Base-by-base conservation (phyloP, 2,329 filamentous ascomycete genomes). In the Setomelanomma holmii region DNA sequence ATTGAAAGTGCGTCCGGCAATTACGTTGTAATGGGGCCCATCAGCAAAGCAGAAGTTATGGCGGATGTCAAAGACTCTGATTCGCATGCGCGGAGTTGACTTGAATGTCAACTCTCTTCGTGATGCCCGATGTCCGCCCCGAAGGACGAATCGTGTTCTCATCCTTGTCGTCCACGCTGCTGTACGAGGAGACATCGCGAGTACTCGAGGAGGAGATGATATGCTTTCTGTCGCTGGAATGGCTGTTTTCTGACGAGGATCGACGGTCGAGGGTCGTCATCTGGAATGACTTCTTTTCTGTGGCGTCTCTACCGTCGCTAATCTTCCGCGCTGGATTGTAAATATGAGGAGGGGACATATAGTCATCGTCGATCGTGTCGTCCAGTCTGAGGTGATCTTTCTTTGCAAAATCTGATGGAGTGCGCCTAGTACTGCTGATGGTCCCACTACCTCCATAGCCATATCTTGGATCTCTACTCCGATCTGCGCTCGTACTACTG, bases 41-140 rank as follows among this genome's bases (percentile, higher is more conserved):
- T n/a, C n/a, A n/a, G n/a, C n/a, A n/a, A n/a, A n/a, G n/a, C n/a
- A n/a, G n/a, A n/a, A n/a, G n/a, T n/a, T n/a, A n/a, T n/a, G n/a
- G n/a, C n/a, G n/a, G n/a, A n/a, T n/a, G n/a, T n/a, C n/a, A n/a
- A n/a, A n/a, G n/a, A n/a, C 27, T 33, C 27, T 33, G 27, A 30
- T 8, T 30, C 10, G 27, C 27, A 30, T 8, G 34, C 38, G 12
- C 8, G 30, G 20, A 24, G 44, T 38, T 35, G 34, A 46, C 21
- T 17, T 20, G 33, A 14, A 48, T 17, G 16, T 48, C 45, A 14
- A 41, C 34, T 30, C 16, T 41, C 20, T 36, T 48, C n/a, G 38
- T 48, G 21, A 42, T 48, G 20, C 38, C 45, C 27, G 27, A 30
- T 30, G 10, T 30, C 34, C 11, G 45, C 19, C 34, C 24, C n/a